Percentiles rank a stretch among this genome's conserved stretches.
Evolutionary conservation across 257 asterid species (phyloP).

Genomic region (Penstemon davidsonii): DNA sequence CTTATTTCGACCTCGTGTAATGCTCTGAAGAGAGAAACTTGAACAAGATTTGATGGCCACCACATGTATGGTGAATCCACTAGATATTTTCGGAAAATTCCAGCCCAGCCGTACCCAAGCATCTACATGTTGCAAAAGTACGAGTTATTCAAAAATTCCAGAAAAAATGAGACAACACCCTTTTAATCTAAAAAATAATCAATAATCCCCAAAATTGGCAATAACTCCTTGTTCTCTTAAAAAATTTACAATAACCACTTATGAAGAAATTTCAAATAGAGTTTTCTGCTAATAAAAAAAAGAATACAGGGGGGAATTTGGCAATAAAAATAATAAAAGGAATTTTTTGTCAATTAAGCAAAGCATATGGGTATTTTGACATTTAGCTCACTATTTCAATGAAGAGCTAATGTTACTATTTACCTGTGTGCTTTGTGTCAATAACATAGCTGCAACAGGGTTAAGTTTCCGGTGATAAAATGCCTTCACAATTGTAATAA

Average conservation of each 20-base stretch:
- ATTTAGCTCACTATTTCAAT: too few relatives aligned
- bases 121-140: slow-evolving; percentile 30
- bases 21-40: slow-evolving; percentile 74
- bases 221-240: too few relatives aligned
- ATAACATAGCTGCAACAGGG: slow-evolving; percentile 52
- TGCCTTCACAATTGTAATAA: slow-evolving; percentile 57
- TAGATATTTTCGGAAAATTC: slow-evolving; percentile 56
- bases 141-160: neutral
- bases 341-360: too few relatives aligned
- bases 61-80: slow-evolving; percentile 83
- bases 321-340: too few relatives aligned
- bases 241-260: too few relatives aligned
- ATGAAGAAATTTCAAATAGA: too few relatives aligned
- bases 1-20: slow-evolving; percentile 56
- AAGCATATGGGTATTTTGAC: too few relatives aligned
- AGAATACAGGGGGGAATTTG: too few relatives aligned
- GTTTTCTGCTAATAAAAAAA: too few relatives aligned
- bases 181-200: too few relatives aligned
- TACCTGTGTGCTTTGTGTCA: slow-evolving; percentile 59
- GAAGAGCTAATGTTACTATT: neutral
- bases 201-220: too few relatives aligned
- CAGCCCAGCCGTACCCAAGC: slow-evolving; percentile 85
- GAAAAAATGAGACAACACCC: neutral
- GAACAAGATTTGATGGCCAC: slow-evolving; percentile 80
- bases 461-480: slow-evolving; percentile 51